phyloP scores from a whole-genome alignment of 441 rosid genomes.

The Brassica hybrid region DNA sequence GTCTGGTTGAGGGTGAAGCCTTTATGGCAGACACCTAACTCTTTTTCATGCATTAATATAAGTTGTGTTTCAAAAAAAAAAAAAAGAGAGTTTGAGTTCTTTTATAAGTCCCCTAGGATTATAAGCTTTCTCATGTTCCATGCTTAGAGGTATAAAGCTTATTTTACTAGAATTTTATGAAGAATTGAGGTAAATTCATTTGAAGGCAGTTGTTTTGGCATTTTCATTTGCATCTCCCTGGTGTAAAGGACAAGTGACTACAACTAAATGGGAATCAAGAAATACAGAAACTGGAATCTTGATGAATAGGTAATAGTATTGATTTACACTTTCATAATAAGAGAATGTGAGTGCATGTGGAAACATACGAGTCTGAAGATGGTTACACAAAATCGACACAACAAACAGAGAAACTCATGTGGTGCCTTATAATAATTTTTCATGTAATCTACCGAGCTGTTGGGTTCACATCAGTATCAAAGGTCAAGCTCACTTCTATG shows the following conservation, averaged over 20 bases:
- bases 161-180: too few relatives aligned
- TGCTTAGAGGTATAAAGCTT: too few relatives aligned
- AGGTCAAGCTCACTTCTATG: constrained; percentile 34
- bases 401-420: not conserved
- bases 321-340: constrained; percentile 1
- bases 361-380: not conserved
- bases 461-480: constrained; percentile 21
- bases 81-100: too few relatives aligned
- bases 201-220: not conserved
- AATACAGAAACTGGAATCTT: not conserved
- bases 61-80: too few relatives aligned
- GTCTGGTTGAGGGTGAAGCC: too few relatives aligned
- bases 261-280: not conserved
- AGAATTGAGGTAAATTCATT: not conserved
- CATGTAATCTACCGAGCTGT: constrained; percentile 21
- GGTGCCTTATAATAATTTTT: too few relatives aligned
- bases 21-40: too few relatives aligned
- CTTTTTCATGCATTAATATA: too few relatives aligned
- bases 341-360: not conserved
- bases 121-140: too few relatives aligned
- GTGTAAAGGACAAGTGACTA: not conserved
- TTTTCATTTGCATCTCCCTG: not conserved
- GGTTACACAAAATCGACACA: not conserved
- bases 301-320: not conserved
- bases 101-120: too few relatives aligned